Conservation (phyloP, 768 basidiomycete genomes). For the Pholiota molesta region DNA sequence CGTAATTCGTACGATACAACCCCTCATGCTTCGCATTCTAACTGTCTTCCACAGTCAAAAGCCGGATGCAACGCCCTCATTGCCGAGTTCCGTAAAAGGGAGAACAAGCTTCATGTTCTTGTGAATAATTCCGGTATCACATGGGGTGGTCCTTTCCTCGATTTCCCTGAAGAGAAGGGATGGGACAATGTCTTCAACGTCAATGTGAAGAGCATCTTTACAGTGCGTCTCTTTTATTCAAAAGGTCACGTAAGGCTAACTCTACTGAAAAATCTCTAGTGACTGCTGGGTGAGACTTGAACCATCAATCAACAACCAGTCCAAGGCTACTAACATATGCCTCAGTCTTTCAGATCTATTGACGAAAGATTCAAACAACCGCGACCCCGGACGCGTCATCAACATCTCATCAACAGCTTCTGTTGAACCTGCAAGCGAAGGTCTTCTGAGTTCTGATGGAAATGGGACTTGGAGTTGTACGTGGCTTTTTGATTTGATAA, state of each 20-base stretch:
- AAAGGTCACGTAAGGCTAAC: not conserved
- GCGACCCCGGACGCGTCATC: conserved; percentile 76
- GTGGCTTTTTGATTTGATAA: conserved; percentile 31
- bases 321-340: not conserved
- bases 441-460: conserved; percentile 51
- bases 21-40: not conserved
- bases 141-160: conserved; percentile 73
- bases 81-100: conserved; percentile 66
- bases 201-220: conserved; percentile 90
- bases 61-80: conserved; percentile 79
- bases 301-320: not conserved
- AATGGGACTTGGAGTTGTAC: conserved; percentile 80
- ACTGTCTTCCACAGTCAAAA: conserved; percentile 52
- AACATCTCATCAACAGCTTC: conserved; percentile 80
- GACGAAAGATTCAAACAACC: conserved; percentile 60
- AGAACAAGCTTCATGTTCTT: conserved; percentile 77
- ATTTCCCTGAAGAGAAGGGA: conserved; percentile 79
- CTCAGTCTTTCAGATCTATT: conserved; percentile 60
- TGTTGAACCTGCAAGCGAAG: conserved; percentile 54
- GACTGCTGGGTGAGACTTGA: conserved; percentile 47
- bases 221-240: conserved; percentile 43
- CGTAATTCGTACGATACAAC: conserved; percentile 28
- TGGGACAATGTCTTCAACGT: conserved; percentile 86
- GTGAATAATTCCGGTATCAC: conserved; percentile 84
- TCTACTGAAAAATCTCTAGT: conserved; percentile 34